Base-by-base conservation (phyloP, 2,329 filamentous ascomycete genomes). In the Trichoderma sp. region DNA sequence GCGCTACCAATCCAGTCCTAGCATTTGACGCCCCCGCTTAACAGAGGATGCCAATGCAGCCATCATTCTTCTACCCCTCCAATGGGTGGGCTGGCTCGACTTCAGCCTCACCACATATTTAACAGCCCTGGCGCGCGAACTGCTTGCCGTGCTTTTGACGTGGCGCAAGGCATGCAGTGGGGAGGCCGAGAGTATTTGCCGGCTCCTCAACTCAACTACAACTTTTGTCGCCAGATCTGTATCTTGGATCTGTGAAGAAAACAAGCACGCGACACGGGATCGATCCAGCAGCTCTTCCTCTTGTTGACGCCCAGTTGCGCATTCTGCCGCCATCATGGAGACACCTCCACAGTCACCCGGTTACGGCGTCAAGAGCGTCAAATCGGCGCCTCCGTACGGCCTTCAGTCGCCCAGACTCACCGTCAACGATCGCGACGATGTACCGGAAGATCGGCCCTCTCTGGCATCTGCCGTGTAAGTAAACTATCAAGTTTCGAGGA, bases 381-480 rank as follows among this genome's bases (percentile, higher is more conserved):
- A 47, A 12, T 43, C 71, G 12, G 67, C 61, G 28, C 71, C 67
- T 43, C 60, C 53, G 21, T 18, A 8, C 32, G 76, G 78, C 3
- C 66, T 69, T 53, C 76, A 76, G 14, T 80, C 79, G 21, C 80
- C 77, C 28, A 77, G 74, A 60, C 76, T 81, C 70, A 80, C 74
- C 36, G 73, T 81, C 58, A 77, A 80, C 62, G 64, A 74, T 60
- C 75, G 77, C 62, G 79, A 77, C 26, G 74, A 75, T 39, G 28
- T 69, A 14, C n/a, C 56, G 4, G 65, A 72, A 12, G 71, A 73
- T n/a, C 71, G 71, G 8, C 71, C 53, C 9, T 61, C 71, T 56
- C 36, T 73, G 34, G 47, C 51, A n/a, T 65, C 67, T 43, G 51
- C 58, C 12, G 30, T 83, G 86, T 87, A 81, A 81, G 86, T 61